Base-by-base conservation (phyloP, 2,329 filamentous ascomycete species). In the Pseudogymnoascus sp. region DNA sequence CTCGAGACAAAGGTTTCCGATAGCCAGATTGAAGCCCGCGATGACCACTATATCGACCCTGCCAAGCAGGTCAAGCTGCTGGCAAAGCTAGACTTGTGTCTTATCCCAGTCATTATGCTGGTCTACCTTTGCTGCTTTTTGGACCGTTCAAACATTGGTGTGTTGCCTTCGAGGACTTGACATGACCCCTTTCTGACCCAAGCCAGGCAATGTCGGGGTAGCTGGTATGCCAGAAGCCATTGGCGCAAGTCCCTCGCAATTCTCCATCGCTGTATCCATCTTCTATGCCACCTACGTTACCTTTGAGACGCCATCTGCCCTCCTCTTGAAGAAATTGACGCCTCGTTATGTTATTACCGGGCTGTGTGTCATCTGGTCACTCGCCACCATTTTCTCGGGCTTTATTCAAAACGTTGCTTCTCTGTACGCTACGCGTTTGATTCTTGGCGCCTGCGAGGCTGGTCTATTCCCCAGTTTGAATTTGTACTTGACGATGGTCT, bases 101-200 rank as follows among this genome's bases (percentile, higher is more conserved):
- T 81, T 60, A 76, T 78, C 22, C 61, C 61, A 14, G 46, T 65
- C 65, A 79, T 84, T 64, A 82, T 82, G 76, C 71, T 82, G 40
- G 76, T 83, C 5, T 85, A 84, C 66, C 67, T 85, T 24, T 76
- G 77, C 4, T 82, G 79, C 64, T 82, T 82, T 66, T 73, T 84
- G 50, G 83, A 85, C 70, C 76, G 82, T 31, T 56, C 46, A 19
- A 56, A 56, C n/a, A 56, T 56, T 56, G 46, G 46, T 64, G 75
- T 75, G 24, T 56, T 56, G 5, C n/a, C 26, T 56, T 19, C n/a
- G 19, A 33, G 4, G 4, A 8, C n/a, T 56, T 33, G 26, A 56
- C 24, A 12, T 56, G 16, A 19, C 38, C 35, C n/a, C 33, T 12
- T 38, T 59, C 46, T 60, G 60, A 37, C 59, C 62, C 31, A 61